These are phyloP conservation scores for Zopfia rhizophila DNA, from an alignment of 2,329 filamentous ascomycete species.

Conservation along the genomic window DNA sequence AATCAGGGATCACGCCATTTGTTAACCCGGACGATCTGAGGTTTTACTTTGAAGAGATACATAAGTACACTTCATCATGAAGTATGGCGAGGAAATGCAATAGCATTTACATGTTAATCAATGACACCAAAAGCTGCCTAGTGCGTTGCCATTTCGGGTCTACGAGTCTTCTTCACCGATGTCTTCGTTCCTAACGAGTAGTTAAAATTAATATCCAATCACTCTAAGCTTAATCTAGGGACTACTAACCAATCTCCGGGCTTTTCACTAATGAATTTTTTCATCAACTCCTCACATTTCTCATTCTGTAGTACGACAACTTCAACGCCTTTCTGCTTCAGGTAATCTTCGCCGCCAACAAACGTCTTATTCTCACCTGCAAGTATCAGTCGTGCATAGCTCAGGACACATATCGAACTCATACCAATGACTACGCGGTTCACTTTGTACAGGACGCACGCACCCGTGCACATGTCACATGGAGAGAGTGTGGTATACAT, in stretches of 20 bases:
- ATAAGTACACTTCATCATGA: conserved; percentile 54
- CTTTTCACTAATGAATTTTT: conserved; percentile 75
- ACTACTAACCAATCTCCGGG: conserved; percentile 73
- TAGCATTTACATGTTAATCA: too few relatives aligned
- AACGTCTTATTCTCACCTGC: conserved; percentile 76
- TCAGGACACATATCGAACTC: not conserved
- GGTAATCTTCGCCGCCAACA: conserved; percentile 76
- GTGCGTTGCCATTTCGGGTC: too few relatives aligned
- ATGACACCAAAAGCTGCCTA: too few relatives aligned
- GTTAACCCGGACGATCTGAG: conserved; percentile 93
- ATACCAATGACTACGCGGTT: conserved; percentile 75
- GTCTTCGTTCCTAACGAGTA: conserved; percentile 39
- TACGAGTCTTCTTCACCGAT: conserved; percentile 46
- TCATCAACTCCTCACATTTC: conserved; percentile 75
- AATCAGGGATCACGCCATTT: conserved; percentile 85
- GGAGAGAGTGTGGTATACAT: conserved; percentile 86
- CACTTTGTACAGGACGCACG: conserved; percentile 80
- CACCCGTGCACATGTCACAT: conserved; percentile 85
- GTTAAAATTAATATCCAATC: conserved; percentile 9
- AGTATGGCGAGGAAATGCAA: too few relatives aligned
- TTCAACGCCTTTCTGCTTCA: conserved; percentile 74
- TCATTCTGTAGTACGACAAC: conserved; percentile 75
- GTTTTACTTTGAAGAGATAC: conserved; percentile 94
- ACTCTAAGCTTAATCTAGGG: not conserved
- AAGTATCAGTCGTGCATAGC: not conserved